Base-by-base conservation (phyloP, 768 basidiomycete genomes). In the Tylopilus balloui region DNA sequence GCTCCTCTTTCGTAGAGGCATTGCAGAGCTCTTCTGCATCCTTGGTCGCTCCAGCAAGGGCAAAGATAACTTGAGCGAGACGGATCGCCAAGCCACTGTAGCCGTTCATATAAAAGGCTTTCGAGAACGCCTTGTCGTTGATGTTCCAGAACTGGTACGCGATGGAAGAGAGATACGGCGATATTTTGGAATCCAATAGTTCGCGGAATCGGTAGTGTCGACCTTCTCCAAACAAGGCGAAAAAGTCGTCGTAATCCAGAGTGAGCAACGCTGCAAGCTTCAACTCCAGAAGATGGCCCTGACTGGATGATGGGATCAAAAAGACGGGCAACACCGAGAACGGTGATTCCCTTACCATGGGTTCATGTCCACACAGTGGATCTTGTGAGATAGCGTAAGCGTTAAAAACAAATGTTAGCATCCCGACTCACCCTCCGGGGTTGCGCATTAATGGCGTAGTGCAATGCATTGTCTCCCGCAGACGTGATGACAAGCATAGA, bases 71-170 rank as follows among this genome's bases (percentile, higher is more conserved):
- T 43, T 72, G 69, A 0, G 81, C 80, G 15, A 87, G 69, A 34
- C 83, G 79, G 12, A 89, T 73, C 2, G 86, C 86, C 72, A 75
- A 77, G 3, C 80, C 81, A 43, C 76, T 78, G 62, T 88, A 87
- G 11, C 87, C 87, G 31, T 74, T 75, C 57, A 77, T 69, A 63
- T 88, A 88, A 65, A 88, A 89, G 9, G 77, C 77, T 2, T 74
- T 58, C 3, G 65, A 57, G 58, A 75, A 77, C 2, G 78, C 69
- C 28, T 69, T 57, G 46, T 72, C 71, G 56, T 88, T 83, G 56
- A 79, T 68, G 50, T 78, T 74, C 88, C 88, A 89, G 69, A 87
- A 88, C 50, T 85, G 82, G 67, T 86, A 88, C 1, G 86, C 85
- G 51, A 73, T 74, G 15, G 83, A 83, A 21, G 87, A 86, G 15